A percentile compares a stretch with the other conserved stretches of the same genome.
These are phyloP conservation scores for Herpotrichia juniperi DNA, from an alignment of 2,329 filamentous ascomycete species.

Conservation along the genomic window DNA sequence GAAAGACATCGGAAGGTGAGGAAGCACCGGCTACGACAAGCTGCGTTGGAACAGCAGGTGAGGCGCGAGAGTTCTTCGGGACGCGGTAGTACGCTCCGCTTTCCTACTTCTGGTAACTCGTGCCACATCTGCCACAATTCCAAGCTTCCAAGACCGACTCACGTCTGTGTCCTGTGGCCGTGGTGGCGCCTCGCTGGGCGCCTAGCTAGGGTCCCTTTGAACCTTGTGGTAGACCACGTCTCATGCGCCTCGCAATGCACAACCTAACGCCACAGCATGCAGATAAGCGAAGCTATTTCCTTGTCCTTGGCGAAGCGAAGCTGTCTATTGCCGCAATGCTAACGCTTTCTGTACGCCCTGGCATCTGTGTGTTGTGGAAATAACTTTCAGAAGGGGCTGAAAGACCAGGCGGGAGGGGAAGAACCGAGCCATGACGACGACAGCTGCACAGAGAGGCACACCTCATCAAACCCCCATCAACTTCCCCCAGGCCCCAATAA, in stretches of 20 bases:
- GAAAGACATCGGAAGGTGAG: neutral
- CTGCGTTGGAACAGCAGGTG: constrained; percentile 10
- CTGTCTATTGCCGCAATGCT: neutral
- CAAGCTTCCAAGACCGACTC: neutral
- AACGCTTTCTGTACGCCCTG: constrained; percentile 1
- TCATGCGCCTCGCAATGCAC: constrained; percentile 23
- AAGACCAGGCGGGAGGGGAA: constrained; percentile 3
- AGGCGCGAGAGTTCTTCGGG: neutral
- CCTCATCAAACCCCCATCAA: constrained; percentile 1
- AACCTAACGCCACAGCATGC: constrained; percentile 39
- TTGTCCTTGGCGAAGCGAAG: constrained; percentile 20
- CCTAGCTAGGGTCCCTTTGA: neutral
- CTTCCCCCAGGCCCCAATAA: neutral
- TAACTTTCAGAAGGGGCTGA: neutral
- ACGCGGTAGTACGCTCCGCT: neutral
- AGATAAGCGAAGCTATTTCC: constrained; percentile 38
- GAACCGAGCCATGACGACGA: constrained; percentile 5
- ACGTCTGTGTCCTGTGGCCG: neutral
- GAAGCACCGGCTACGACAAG: constrained; percentile 1
- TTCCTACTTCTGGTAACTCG: neutral
- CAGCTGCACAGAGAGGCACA: neutral
- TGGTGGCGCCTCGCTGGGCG: neutral
- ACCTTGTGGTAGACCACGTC: constrained; percentile 13
- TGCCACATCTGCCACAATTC: neutral
- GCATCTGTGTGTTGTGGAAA: constrained; percentile 6